A percentile compares a stretch with the other conserved stretches of the same genome.
Conservation (phyloP, 139 green algal genomes). For the Coelastrella sp. region DNA sequence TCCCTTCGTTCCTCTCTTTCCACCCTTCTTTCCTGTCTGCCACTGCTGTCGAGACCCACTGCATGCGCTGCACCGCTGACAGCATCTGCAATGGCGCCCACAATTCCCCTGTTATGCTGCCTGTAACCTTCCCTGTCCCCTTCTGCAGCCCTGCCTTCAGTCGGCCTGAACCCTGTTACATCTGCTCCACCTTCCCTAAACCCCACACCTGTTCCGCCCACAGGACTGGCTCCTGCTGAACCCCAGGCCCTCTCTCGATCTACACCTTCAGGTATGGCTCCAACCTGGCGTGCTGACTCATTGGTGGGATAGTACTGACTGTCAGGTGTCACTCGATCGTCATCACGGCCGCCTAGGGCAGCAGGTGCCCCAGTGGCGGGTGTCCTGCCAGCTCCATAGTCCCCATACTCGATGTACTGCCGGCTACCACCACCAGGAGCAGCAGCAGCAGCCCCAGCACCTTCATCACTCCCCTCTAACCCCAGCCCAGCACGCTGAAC, state of each 20-base stretch:
- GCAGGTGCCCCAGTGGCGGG: not conserved
- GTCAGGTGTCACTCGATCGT: not conserved
- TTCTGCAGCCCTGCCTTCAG: not conserved
- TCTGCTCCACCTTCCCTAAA: not conserved
- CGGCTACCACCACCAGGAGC: not conserved
- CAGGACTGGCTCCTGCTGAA: not conserved
- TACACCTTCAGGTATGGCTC: not conserved
- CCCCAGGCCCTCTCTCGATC: not conserved
- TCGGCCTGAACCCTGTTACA: not conserved
- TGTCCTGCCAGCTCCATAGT: not conserved
- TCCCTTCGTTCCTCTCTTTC: not conserved
- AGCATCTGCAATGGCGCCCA: not conserved
- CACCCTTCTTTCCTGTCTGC: not conserved
- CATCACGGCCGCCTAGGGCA: not conserved
- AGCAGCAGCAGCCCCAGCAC: not conserved
- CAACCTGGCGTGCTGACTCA: not conserved
- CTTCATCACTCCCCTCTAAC: not conserved
- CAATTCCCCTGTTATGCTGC: not conserved
- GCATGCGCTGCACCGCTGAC: not conserved
- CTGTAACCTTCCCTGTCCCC: not conserved
- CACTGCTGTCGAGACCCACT: not conserved
- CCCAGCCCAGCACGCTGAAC: not conserved
- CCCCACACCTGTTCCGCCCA: not conserved
- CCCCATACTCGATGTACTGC: not conserved
- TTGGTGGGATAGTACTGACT: not conserved